Percentiles rank a stretch among this genome's conserved stretches.
phyloP scores from a whole-genome alignment of 1,139 yeast genomes.

The Scheffersomyces illinoinensis region DNA sequence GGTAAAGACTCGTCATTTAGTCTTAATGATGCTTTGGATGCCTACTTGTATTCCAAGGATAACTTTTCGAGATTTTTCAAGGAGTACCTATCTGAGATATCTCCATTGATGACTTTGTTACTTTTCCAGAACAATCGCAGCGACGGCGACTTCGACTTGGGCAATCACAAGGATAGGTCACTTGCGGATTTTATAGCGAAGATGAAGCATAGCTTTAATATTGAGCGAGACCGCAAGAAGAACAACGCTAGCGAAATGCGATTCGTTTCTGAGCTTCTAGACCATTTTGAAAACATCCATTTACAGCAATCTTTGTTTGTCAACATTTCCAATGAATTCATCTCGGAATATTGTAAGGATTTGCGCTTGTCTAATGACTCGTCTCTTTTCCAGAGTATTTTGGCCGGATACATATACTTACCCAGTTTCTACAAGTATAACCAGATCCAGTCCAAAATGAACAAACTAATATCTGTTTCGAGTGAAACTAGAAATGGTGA shows the following conservation, averaged over 20 bases:
- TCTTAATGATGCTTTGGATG: slow-evolving; percentile 36
- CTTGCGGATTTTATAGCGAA: slow-evolving; percentile 25
- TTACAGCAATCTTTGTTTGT: slow-evolving; percentile 31
- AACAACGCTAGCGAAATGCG: slow-evolving; percentile 24
- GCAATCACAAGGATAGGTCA: slow-evolving; percentile 18
- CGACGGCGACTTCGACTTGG: slow-evolving; percentile 14
- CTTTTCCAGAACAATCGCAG: slow-evolving; percentile 24
- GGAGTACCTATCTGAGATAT: slow-evolving; percentile 43
- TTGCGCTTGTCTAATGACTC: slow-evolving; percentile 69
- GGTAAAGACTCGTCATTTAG: slow-evolving; percentile 17
- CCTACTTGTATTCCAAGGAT: slow-evolving; percentile 56
- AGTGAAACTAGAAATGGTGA: slow-evolving; percentile 3
- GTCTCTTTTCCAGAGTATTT: slow-evolving; percentile 63
- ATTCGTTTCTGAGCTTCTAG: slow-evolving; percentile 44
- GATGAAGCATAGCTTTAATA: slow-evolving; percentile 26
- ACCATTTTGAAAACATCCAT: slow-evolving; percentile 41
- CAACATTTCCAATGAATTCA: slow-evolving; percentile 51
- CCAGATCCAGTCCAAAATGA: slow-evolving; percentile 46
- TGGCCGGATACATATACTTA: slow-evolving; percentile 72
- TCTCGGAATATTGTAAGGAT: slow-evolving; percentile 66
- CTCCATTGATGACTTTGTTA: slow-evolving; percentile 55
- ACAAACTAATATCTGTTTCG: slow-evolving; percentile 16
- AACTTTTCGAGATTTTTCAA: slow-evolving; percentile 50
- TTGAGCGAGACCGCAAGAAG: slow-evolving; percentile 16
- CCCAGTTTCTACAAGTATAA: slow-evolving; percentile 72